Conservation (phyloP, 2,329 filamentous ascomycete genomes). For the Ophioceras dolichostomum region DNA sequence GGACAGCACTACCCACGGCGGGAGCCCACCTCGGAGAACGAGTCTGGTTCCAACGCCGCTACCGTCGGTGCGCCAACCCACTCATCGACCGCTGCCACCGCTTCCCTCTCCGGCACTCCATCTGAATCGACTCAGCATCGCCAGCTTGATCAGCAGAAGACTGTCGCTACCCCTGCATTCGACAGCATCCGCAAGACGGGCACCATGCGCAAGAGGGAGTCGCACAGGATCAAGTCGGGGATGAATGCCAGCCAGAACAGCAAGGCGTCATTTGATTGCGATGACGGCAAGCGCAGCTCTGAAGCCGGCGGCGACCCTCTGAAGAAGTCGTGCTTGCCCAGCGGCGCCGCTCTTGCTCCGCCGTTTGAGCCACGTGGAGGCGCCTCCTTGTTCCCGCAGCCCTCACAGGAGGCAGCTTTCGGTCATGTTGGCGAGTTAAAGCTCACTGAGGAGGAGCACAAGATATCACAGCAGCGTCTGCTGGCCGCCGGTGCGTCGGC, state of each 20-base stretch:
- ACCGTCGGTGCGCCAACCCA: not conserved
- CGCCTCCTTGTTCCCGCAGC: slow-evolving; percentile 4
- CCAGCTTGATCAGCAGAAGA: slow-evolving; percentile 2
- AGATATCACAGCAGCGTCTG: not conserved
- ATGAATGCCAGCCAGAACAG: slow-evolving; percentile 8
- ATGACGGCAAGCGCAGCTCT: slow-evolving; percentile 16
- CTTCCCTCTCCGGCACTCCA: not conserved
- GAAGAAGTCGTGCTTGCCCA: slow-evolving; percentile 26
- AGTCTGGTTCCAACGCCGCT: slow-evolving; percentile 3
- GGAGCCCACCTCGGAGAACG: slow-evolving; percentile 12
- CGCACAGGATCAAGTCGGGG: slow-evolving; percentile 5
- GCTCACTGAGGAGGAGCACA: not conserved
- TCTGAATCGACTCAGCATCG: slow-evolving; percentile 4
- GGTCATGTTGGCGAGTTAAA: no score
- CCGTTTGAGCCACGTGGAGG: slow-evolving; percentile 31
- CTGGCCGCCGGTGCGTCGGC: not conserved
- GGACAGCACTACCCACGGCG: slow-evolving; percentile 25
- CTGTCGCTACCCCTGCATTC: not conserved
- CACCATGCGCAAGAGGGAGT: slow-evolving; percentile 7
- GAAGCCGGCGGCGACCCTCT: slow-evolving; percentile 11
- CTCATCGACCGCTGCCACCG: not conserved
- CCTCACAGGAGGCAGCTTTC: not conserved
- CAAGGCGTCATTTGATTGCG: slow-evolving; percentile 10
- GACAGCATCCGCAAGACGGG: slow-evolving; percentile 6
- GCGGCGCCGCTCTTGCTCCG: slow-evolving; percentile 33